These are phyloP conservation scores for Trichocladium antarcticum DNA, from an alignment of 495 filamentous ascomycete species.

Conservation along the genomic window DNA sequence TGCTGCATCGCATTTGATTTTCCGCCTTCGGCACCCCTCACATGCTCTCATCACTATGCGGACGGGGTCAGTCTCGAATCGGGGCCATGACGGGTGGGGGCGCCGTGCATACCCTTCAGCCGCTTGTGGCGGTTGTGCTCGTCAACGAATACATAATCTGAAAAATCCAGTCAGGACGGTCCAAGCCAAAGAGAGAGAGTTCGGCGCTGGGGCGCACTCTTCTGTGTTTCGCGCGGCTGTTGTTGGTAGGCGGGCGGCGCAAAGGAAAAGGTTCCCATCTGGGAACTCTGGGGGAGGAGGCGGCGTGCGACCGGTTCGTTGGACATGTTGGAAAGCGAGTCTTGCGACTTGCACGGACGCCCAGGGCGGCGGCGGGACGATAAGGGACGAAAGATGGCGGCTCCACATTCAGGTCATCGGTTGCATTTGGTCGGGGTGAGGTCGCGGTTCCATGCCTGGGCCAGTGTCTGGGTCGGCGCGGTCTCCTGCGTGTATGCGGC, in stretches of 20 bases:
- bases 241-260: slow-evolving; percentile 45
- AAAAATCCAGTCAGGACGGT: slow-evolving; percentile 9
- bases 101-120: slow-evolving; percentile 65
- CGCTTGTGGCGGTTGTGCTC: slow-evolving; percentile 98
- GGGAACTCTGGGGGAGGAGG: slow-evolving; percentile 46
- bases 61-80: slow-evolving; percentile 15
- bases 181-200: background rate
- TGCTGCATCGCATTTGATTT: slow-evolving; percentile 95
- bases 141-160: slow-evolving; percentile 99
- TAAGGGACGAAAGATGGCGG: slow-evolving; percentile 1
- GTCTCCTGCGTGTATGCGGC: slow-evolving; percentile 1
- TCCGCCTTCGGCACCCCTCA: slow-evolving; percentile 83
- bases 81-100: background rate
- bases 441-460: background rate
- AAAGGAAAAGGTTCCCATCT: slow-evolving; percentile 50
- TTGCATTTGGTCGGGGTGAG: background rate
- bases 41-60: slow-evolving; percentile 90
- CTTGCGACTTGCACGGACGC: slow-evolving; percentile 16
- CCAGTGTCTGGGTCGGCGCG: background rate
- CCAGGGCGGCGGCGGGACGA: slow-evolving; percentile 13
- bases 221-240: slow-evolving; percentile 52
- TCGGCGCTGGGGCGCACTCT: slow-evolving; percentile 42
- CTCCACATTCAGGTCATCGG: slow-evolving; percentile 17
- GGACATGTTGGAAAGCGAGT: slow-evolving; percentile 29
- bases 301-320: slow-evolving; percentile 44